A percentile compares a stretch with the other conserved stretches of the same genome.
Evolutionary conservation across 2,329 filamentous ascomycete species (phyloP).

Genomic region (Blastomyces silverae): DNA sequence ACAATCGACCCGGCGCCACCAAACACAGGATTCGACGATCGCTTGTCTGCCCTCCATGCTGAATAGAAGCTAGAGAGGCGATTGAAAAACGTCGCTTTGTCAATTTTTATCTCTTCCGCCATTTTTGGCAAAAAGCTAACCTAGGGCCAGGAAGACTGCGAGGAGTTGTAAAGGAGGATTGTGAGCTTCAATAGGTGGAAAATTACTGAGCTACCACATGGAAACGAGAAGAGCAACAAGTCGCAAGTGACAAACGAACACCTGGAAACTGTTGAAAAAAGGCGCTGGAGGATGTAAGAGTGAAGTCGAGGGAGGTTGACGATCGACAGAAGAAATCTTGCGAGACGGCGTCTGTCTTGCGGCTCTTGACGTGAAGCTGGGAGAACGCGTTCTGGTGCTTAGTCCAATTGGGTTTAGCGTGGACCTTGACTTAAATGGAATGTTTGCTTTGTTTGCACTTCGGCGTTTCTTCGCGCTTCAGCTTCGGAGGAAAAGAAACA

Average conservation of each 20-base stretch:
- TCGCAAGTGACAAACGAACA: background rate
- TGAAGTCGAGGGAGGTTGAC: conserved; percentile 1
- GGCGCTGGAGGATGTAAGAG: background rate
- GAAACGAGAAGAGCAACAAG: background rate
- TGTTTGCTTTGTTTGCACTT: conserved; percentile 24
- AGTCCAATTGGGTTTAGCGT: conserved; percentile 12
- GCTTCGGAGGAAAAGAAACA: no score
- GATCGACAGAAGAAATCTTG: background rate
- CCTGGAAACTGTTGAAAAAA: background rate
- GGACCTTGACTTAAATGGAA: conserved; percentile 2
- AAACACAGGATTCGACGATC: conserved; percentile 76
- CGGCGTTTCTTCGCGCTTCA: background rate
- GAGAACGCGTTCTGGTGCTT: conserved; percentile 1
- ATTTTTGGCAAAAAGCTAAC: conserved; percentile 35
- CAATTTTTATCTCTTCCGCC: conserved; percentile 86
- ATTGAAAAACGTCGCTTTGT: conserved; percentile 88
- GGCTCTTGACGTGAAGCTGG: background rate
- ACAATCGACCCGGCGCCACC: conserved; percentile 79
- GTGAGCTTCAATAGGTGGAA: background rate
- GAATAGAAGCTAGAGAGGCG: conserved; percentile 79
- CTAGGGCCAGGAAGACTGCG: background rate
- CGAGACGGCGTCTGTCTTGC: background rate
- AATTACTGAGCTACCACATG: background rate
- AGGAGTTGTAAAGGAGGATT: background rate
- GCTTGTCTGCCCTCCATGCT: conserved; percentile 95